Evolutionary conservation across 2,329 filamentous ascomycete genomes (phyloP).

Genomic region (Talaromyces pinophilus): DNA sequence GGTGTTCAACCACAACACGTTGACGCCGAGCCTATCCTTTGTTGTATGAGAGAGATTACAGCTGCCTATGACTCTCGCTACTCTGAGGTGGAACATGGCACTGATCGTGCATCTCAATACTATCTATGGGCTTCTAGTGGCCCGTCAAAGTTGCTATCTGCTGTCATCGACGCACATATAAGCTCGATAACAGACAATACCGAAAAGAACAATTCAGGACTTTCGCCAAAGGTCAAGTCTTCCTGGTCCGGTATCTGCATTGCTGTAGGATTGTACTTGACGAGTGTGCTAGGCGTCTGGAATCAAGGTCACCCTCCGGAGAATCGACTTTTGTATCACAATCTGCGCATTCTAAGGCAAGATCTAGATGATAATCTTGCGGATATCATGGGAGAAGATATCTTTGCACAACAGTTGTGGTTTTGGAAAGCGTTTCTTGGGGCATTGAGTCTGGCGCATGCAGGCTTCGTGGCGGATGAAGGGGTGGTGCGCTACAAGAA

Average conservation of each 20-base stretch:
- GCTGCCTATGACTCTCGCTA: not conserved
- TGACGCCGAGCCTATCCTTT: no score
- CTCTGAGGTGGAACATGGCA: not conserved
- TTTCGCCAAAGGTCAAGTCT: not conserved
- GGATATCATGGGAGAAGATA: not conserved
- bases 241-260: slow-evolving; percentile 17
- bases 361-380: slow-evolving; percentile 2
- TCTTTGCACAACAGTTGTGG: no score
- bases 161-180: slow-evolving; percentile 11
- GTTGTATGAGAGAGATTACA: no score
- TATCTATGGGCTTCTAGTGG: slow-evolving; percentile 11
- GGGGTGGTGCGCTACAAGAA: no score
- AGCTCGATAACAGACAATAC: slow-evolving; percentile 1
- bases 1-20: no score
- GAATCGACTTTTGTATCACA: slow-evolving; percentile 5
- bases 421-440: no score
- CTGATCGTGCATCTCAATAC: not conserved
- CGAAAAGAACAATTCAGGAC: not conserved
- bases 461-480: no score
- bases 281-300: slow-evolving; percentile 13
- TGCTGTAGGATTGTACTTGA: slow-evolving; percentile 19
- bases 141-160: slow-evolving; percentile 10
- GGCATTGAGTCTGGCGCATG: no score
- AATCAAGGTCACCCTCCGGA: slow-evolving; percentile 10
- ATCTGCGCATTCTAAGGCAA: slow-evolving; percentile 1